A percentile compares a stretch with the other conserved stretches of the same genome.
Evolutionary conservation across 2,329 filamentous ascomycete species (phyloP).

Genomic region (Dactylonectria estremocensis): DNA sequence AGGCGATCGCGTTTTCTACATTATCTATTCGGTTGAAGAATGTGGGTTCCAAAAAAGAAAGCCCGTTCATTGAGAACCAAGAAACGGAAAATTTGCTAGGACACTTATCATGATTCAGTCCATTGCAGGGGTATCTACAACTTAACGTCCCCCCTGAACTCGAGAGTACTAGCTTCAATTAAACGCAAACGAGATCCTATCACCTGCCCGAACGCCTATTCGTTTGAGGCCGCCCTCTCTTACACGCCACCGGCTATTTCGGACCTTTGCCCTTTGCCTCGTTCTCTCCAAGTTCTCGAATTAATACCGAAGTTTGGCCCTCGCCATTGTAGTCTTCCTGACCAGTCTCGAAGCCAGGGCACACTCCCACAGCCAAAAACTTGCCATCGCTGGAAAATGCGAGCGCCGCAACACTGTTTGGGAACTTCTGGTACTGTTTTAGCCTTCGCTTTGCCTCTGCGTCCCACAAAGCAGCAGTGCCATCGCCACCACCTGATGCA

Average conservation of each 20-base stretch:
- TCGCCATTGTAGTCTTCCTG: constrained; percentile 83
- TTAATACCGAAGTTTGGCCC: constrained; percentile 82
- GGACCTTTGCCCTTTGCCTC: constrained; percentile 90
- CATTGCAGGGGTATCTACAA: constrained; percentile 53
- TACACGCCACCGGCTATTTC: constrained; percentile 64
- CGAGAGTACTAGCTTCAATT: constrained; percentile 40
- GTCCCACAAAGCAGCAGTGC: constrained; percentile 94
- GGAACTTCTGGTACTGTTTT: constrained; percentile 88
- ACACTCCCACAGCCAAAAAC: constrained; percentile 84
- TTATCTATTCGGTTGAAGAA: background rate
- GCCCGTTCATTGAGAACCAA: background rate
- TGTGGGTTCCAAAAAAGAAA: background rate
- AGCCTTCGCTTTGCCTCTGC: constrained; percentile 91
- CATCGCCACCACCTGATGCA: constrained; percentile 90
- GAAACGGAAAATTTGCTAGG: background rate
- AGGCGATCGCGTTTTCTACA: background rate
- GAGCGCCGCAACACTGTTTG: constrained; percentile 82
- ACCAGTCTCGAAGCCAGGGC: constrained; percentile 90
- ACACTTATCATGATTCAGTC: constrained; percentile 32
- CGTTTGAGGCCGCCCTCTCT: constrained; percentile 40
- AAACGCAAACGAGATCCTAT: constrained; percentile 46
- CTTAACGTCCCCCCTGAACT: constrained; percentile 40
- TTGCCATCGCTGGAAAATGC: constrained; percentile 84
- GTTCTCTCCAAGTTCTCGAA: constrained; percentile 87
- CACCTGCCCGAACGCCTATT: constrained; percentile 52